Base-by-base conservation (phyloP, 331 rosid genomes). In the Cydonia oblonga region DNA sequence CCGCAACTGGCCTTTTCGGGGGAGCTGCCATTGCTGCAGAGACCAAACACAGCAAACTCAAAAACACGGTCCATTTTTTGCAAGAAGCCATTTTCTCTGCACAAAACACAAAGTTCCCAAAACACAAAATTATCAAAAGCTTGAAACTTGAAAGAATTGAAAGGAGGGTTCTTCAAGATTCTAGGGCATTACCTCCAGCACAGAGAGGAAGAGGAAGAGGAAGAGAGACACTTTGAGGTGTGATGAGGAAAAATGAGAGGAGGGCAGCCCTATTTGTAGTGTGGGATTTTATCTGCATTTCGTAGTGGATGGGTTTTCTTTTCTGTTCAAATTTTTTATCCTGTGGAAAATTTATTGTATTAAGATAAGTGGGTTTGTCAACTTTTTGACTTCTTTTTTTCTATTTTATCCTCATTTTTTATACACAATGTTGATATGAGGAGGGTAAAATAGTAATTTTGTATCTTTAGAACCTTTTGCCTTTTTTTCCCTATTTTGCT, bases 1-100 rank as follows among this genome's bases (percentile, higher is more conserved):
- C 98, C 54, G 82, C 76, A 1, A 93, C 64, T 3, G 98, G 86
- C 68, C 9, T 89, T 63, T 63, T 75, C 0, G 90, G 97, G n/a
- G 63, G 13, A 53, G 86, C 89, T 15, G 78, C 87, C 19, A 81
- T 33, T 14, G 91, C 78, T 44, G 35, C 80, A 40, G 82, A 73
- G 35, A 72, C 70, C n/a, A 83, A 28, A 20, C 83, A 44, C 14
- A 88, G 25, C 14, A 84, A n/a, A 44, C 81, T n/a, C 25, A 90
- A 24, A 11, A 61, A 28, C 19, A 82, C 13, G 49, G 76, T 75
- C 81, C 81, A 75, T 30, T 70, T 80, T 19, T 64, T 38, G 38
- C 35, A 58, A 68, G 75, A 85, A 64, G 65, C 83, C 98, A 93
- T 92, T 22, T 61, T 12, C 56, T 66, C 64, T 70, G 70, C 68